Conservation (phyloP, 2,329 filamentous ascomycete species). For the Orbilia javanica region DNA sequence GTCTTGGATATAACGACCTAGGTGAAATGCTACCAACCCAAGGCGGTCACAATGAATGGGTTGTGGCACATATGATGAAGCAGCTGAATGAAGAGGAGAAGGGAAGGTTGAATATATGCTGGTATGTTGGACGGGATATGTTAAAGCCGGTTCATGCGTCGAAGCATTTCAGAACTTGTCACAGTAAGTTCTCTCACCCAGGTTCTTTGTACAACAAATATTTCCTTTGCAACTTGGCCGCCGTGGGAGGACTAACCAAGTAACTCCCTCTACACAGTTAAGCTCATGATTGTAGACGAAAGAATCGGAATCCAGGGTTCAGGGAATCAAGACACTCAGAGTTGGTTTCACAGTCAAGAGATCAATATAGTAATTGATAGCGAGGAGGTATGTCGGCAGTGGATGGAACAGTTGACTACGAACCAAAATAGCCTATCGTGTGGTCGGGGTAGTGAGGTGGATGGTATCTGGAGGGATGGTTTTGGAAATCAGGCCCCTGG, state of each 20-base stretch:
- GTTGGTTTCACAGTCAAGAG: slow-evolving; percentile 55
- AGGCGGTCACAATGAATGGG: slow-evolving; percentile 49
- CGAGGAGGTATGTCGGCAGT: slow-evolving; percentile 25
- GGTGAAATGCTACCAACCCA: slow-evolving; percentile 51
- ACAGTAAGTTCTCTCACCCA: slow-evolving; percentile 33
- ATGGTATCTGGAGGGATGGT: slow-evolving; percentile 48
- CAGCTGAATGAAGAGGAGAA: slow-evolving; percentile 23
- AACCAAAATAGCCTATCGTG: slow-evolving; percentile 48
- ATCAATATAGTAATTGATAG: slow-evolving; percentile 51
- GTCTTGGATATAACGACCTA: slow-evolving; percentile 54
- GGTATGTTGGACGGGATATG: slow-evolving; percentile 51
- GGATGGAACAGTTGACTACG: slow-evolving; percentile 29
- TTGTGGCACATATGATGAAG: slow-evolving; percentile 31
- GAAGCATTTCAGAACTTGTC: slow-evolving; percentile 42
- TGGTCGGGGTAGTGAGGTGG: slow-evolving; percentile 16
- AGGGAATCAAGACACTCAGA: slow-evolving; percentile 52
- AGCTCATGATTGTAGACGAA: slow-evolving; percentile 57
- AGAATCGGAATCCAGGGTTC: slow-evolving; percentile 48
- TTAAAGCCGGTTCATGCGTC: slow-evolving; percentile 22
- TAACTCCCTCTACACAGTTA: slow-evolving; percentile 18
- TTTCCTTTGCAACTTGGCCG: too few species aligned
- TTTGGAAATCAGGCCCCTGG: slow-evolving; percentile 6
- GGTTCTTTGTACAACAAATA: too few species aligned
- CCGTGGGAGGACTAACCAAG: too few species aligned
- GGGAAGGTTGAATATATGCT: slow-evolving; percentile 24